These are phyloP conservation scores for Geotrichum bryndzae DNA, from an alignment of 1,139 yeast species.

Conservation along the genomic window DNA sequence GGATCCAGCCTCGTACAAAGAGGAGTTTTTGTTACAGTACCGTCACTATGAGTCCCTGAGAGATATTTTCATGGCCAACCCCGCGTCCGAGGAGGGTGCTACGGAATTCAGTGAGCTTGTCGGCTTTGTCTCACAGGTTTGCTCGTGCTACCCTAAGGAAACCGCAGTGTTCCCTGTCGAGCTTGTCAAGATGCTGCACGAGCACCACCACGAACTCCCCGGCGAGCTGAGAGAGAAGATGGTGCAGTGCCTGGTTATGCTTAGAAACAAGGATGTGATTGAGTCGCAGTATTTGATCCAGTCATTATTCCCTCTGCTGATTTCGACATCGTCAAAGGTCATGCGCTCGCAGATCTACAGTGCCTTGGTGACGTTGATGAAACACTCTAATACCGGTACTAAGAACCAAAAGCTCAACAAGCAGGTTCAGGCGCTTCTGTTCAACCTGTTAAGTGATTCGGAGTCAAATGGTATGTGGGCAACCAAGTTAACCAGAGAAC, in stretches of 20 bases:
- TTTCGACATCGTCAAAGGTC: constrained; percentile 67
- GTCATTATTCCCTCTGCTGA: constrained; percentile 78
- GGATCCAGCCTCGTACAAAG: constrained; percentile 87
- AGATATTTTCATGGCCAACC: constrained; percentile 71
- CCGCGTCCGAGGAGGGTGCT: constrained; percentile 48
- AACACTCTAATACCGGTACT: constrained; percentile 75
- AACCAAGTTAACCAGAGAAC: constrained; percentile 84
- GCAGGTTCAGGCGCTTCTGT: constrained; percentile 84
- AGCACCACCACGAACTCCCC: constrained; percentile 75
- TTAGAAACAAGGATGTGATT: constrained; percentile 80
- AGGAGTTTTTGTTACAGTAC: constrained; percentile 87
- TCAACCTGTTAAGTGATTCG: constrained; percentile 68
- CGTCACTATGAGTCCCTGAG: constrained; percentile 86
- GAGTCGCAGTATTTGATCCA: constrained; percentile 75
- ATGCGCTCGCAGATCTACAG: constrained; percentile 77
- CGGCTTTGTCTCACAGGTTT: constrained; percentile 88
- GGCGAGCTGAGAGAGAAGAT: constrained; percentile 86
- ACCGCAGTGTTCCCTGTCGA: constrained; percentile 81
- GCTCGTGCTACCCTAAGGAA: constrained; percentile 82
- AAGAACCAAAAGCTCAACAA: constrained; percentile 82
- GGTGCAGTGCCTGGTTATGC: constrained; percentile 80
- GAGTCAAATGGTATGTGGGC: constrained; percentile 85
- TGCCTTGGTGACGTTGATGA: constrained; percentile 69
- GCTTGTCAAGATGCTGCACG: constrained; percentile 57
- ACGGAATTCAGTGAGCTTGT: constrained; percentile 76